Conservation (phyloP, 2,329 filamentous ascomycete genomes). For the Sporothrix euskadiensis region DNA sequence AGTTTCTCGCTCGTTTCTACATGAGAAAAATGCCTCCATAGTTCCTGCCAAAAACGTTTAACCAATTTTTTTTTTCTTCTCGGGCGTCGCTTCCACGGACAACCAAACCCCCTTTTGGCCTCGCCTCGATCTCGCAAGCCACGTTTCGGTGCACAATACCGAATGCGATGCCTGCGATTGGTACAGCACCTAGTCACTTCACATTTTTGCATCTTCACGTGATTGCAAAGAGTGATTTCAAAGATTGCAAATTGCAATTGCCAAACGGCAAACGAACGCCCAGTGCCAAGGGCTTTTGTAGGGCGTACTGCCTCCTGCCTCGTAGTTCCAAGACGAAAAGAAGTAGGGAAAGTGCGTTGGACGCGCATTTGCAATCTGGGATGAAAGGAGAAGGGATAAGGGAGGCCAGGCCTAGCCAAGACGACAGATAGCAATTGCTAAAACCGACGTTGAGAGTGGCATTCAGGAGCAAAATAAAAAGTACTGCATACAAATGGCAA, state of each 20-base stretch:
- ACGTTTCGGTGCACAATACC: neutral
- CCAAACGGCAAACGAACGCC: neutral
- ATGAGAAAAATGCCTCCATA: neutral
- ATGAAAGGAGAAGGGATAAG: neutral
- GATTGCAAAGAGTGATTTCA: neutral
- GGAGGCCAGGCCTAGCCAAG: slow-evolving; percentile 1
- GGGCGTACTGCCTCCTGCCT: slow-evolving; percentile 12
- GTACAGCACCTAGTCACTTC: neutral
- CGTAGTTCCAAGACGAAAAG: neutral
- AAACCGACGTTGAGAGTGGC: neutral
- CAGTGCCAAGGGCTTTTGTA: slow-evolving; percentile 13
- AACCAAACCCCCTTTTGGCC: neutral
- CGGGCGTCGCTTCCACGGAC: neutral
- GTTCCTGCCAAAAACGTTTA: neutral
- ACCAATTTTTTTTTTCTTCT: neutral
- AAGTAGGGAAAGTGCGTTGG: slow-evolving; percentile 12
- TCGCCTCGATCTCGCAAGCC: neutral
- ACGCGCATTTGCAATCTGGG: slow-evolving; percentile 5
- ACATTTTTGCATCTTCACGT: neutral
- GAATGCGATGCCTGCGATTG: slow-evolving; percentile 10
- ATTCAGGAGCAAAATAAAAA: neutral
- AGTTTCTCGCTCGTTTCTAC: neutral
- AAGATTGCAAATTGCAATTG: neutral
- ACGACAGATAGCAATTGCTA: neutral
- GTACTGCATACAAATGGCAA: neutral